Evolutionary conservation across 2,329 filamentous ascomycete genomes (phyloP), one percentile per base, ranked within the genome.

Genomic region (Colletotrichum sp.): DNA sequence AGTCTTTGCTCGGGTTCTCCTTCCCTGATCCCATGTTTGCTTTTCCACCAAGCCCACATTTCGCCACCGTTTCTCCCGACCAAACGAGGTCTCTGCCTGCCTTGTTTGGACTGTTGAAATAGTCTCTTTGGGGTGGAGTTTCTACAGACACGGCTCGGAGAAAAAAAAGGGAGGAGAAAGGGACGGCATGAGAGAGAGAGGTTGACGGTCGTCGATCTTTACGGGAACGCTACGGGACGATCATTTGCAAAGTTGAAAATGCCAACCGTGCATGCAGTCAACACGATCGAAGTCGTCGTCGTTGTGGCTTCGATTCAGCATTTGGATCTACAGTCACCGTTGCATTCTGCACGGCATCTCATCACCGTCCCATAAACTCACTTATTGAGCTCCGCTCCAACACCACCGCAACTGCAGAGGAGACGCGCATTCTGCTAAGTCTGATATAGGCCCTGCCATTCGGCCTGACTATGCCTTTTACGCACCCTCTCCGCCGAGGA

Each of bases 111-210:
- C 26, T 34, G n/a, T 73, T 18, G 34, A 32, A 60, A 9, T 62
- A 48, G 34, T 16, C 34, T 69, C 59, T 32, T 69, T 52, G 28
- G 59, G 6, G 57, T 69, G 71, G 74, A 28, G 57, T 34, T 57
- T 36, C 16, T 69, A 22, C 57, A 52, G 36, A 34, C 30, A 55
- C 68, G 68, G 34, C 34, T 73, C 28, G 22, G 57, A 66, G 55
- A 65, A 71, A 71, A 71, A 71, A 71, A 57, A 57, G 24, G 60
- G 74, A 74, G 52, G 62, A 68, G 72, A 59, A 64, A 72, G 9
- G 9, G 63, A 68, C 69, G 59, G 64, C 70, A 69, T 44, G 57
- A 68, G 15, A 69, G n/a, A 65, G 32, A 26, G 64, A 22, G 57
- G 60, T 64, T 13, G 59, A 69, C 65, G 57, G 59, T 52, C 39